These are phyloP conservation scores for Neofusicoccum laricinum DNA, from an alignment of 2,329 filamentous ascomycete genomes.

Conservation along the genomic window DNA sequence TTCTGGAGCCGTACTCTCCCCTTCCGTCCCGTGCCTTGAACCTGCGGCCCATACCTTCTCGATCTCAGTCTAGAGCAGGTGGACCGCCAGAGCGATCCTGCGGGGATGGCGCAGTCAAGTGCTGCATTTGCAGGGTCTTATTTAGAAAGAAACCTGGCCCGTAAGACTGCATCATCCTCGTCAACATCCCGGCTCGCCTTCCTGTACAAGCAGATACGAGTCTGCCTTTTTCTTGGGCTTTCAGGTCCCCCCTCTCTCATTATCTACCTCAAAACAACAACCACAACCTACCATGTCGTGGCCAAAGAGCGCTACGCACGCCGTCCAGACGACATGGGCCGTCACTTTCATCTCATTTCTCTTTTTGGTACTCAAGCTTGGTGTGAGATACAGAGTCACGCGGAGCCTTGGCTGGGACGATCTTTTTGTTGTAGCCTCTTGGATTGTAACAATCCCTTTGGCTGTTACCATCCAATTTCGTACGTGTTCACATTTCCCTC, in stretches of 20 bases:
- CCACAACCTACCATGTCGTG: background rate
- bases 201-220: background rate
- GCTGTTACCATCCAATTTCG: background rate
- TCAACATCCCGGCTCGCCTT: background rate
- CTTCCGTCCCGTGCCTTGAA: background rate
- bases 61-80: background rate
- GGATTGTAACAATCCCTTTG: background rate
- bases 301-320: background rate
- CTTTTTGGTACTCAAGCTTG: constrained; percentile 2
- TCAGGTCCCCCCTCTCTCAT: background rate
- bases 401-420: background rate
- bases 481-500: background rate
- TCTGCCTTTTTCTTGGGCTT: background rate
- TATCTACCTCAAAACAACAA: background rate
- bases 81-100: background rate
- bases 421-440: background rate
- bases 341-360: background rate
- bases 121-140: background rate
- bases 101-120: background rate
- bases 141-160: background rate
- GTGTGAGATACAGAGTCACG: background rate
- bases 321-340: background rate
- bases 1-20: background rate
- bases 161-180: background rate
- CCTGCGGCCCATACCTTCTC: background rate